Conservation (phyloP, 306 rosid genomes). For the Crotalaria pallida region DNA sequence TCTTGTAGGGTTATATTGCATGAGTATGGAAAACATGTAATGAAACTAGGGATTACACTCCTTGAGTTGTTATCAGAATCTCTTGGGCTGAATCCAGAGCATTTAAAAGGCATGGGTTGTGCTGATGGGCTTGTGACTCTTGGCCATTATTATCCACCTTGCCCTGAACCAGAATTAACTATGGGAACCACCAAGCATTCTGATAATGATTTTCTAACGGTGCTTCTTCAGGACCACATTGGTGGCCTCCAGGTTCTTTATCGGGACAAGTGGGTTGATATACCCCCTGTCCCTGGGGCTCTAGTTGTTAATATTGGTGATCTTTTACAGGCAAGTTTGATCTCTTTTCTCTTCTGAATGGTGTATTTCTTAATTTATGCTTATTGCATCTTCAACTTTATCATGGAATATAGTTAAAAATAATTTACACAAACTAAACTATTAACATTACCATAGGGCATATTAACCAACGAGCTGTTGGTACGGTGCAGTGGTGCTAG, state of each 20-base stretch:
- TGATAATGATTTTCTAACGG: neutral
- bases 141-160: conserved; percentile 33
- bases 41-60: conserved; percentile 15
- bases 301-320: no score
- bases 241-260: conserved; percentile 30
- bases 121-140: neutral
- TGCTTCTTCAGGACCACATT: conserved; percentile 32
- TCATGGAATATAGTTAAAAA: no score
- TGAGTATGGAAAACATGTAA: conserved; percentile 25
- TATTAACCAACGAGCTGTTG: no score
- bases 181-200: conserved; percentile 21
- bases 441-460: no score
- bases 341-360: neutral
- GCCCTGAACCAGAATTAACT: conserved; percentile 35
- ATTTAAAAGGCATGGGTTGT: conserved; percentile 21
- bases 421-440: no score
- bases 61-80: conserved; percentile 30
- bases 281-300: conserved; percentile 20
- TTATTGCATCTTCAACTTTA: neutral
- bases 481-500: no score
- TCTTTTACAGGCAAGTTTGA: neutral
- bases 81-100: conserved; percentile 16
- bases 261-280: conserved; percentile 20
- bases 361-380: no score
- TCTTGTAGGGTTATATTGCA: conserved; percentile 25